Percentiles rank a stretch among this genome's conserved stretches.
These are phyloP conservation scores for Anaeramoeba flamelloides DNA, from an alignment of 78 protist genomes.

Conservation along the genomic window DNA sequence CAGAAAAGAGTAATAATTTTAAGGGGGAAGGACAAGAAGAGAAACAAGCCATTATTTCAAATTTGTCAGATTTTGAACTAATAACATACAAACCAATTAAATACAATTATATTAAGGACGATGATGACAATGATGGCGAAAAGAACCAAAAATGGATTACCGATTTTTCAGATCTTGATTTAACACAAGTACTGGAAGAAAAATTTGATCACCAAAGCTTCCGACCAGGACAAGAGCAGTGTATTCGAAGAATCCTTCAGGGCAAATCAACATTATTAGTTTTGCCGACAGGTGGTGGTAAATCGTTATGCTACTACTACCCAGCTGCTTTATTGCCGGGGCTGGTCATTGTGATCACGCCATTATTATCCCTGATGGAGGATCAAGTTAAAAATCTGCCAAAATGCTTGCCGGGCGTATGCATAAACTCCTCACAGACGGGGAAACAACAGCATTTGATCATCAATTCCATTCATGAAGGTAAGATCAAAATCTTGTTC, in stretches of 20 bases:
- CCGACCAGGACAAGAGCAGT: slow-evolving; percentile 45
- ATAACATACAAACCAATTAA: too few species aligned
- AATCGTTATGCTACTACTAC: slow-evolving; percentile 62
- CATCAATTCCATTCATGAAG: neutral
- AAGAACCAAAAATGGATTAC: too few species aligned
- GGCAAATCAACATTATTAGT: slow-evolving; percentile 35
- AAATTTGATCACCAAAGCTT: slow-evolving; percentile 14
- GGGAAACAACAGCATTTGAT: neutral
- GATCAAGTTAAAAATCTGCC: slow-evolving; percentile 40
- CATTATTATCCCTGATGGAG: slow-evolving; percentile 45
- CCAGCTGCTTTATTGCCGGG: slow-evolving; percentile 18
- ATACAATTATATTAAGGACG: too few species aligned
- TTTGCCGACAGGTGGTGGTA: slow-evolving; percentile 64
- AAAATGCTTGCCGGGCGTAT: neutral
- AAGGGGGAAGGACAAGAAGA: too few species aligned
- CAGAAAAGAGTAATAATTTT: too few species aligned
- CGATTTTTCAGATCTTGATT: too few species aligned
- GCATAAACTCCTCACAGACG: neutral
- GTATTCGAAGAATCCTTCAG: slow-evolving; percentile 20
- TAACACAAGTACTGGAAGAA: too few species aligned
- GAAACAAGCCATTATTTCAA: too few species aligned
- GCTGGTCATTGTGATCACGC: slow-evolving; percentile 50
- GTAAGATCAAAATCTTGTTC: slow-evolving; percentile 11
- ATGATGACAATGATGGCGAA: too few species aligned
- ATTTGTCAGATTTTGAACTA: too few species aligned